These are phyloP conservation scores for Mycena sanguinolenta DNA, from an alignment of 768 basidiomycete genomes.

Conservation along the genomic window DNA sequence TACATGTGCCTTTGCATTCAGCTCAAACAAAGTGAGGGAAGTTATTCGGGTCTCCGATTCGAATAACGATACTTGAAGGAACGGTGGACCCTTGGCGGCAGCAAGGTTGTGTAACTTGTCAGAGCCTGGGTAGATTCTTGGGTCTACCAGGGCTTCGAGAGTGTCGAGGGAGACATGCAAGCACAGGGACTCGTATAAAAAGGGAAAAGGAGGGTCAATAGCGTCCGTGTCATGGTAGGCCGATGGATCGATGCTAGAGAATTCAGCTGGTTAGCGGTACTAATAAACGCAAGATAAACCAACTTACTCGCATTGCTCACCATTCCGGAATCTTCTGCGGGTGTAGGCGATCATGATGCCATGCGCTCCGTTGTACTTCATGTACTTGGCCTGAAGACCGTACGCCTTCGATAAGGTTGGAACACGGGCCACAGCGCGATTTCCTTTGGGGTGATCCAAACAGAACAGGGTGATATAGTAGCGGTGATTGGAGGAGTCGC, in stretches of 20 bases:
- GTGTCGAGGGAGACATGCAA: conserved; percentile 55
- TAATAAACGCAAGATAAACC: background rate
- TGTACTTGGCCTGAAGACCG: conserved; percentile 71
- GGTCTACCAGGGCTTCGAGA: conserved; percentile 61
- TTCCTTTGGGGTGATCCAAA: conserved; percentile 67
- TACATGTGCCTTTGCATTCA: conserved; percentile 57
- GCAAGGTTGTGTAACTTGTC: conserved; percentile 53
- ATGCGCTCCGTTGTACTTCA: conserved; percentile 55
- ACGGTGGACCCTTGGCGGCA: conserved; percentile 52
- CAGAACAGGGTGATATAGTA: conserved; percentile 68
- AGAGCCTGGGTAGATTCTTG: conserved; percentile 53
- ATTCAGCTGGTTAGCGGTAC: background rate
- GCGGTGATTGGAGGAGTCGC: conserved; percentile 55
- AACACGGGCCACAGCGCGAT: conserved; percentile 61
- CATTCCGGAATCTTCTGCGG: conserved; percentile 51
- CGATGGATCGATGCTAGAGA: conserved; percentile 52
- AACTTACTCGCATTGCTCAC: conserved; percentile 34
- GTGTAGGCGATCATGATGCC: conserved; percentile 72
- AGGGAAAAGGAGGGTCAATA: conserved; percentile 58
- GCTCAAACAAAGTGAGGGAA: conserved; percentile 55
- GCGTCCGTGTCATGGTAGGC: conserved; percentile 50
- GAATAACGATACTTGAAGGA: conserved; percentile 54
- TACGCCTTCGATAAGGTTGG: conserved; percentile 66
- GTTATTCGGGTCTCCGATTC: conserved; percentile 55
- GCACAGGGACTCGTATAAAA: conserved; percentile 61